Percentiles rank a stretch among this genome's conserved stretches.
These are phyloP conservation scores for Penicillium vulpinum DNA, from an alignment of 2,329 filamentous ascomycete genomes.

Conservation along the genomic window DNA sequence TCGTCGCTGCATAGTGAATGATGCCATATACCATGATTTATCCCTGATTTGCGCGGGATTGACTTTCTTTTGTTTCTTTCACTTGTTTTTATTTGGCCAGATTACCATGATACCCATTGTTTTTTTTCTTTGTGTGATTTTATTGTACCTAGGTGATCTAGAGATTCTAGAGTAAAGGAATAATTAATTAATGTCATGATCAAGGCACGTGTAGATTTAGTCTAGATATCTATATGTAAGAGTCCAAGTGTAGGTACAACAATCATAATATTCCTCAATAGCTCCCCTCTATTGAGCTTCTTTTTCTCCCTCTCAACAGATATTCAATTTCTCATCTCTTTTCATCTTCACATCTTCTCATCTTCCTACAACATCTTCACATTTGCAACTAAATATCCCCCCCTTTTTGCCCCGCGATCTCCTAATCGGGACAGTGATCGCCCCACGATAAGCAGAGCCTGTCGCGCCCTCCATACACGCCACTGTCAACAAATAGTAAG, in stretches of 20 bases:
- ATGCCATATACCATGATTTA: slow-evolving; percentile 9
- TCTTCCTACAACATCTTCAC: not conserved
- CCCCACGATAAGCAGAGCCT: slow-evolving; percentile 9
- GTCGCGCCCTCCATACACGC: slow-evolving; percentile 1
- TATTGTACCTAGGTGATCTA: slow-evolving; percentile 4
- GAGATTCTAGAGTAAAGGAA: not conserved
- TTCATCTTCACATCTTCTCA: not conserved
- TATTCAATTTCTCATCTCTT: not conserved
- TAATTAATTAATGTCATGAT: slow-evolving; percentile 1
- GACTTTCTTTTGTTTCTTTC: slow-evolving; percentile 8
- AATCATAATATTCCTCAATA: not conserved
- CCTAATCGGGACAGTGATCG: slow-evolving; percentile 7
- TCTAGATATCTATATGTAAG: no score
- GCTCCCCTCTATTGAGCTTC: no score
- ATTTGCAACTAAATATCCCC: not conserved
- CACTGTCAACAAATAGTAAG: slow-evolving; percentile 4
- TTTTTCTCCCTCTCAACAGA: no score
- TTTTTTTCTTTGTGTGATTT: slow-evolving; percentile 1
- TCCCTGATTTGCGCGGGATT: not conserved
- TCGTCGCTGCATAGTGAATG: slow-evolving; percentile 3
- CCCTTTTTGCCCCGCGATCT: slow-evolving; percentile 13
- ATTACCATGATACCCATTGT: slow-evolving; percentile 25
- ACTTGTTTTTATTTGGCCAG: slow-evolving; percentile 4
- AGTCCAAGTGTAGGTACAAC: not conserved
- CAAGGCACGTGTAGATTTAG: not conserved